Percentiles rank a stretch among this genome's conserved stretches.
Evolutionary conservation across 306 rosid genomes (phyloP).

Genomic region (Ziziphus jujuba): DNA sequence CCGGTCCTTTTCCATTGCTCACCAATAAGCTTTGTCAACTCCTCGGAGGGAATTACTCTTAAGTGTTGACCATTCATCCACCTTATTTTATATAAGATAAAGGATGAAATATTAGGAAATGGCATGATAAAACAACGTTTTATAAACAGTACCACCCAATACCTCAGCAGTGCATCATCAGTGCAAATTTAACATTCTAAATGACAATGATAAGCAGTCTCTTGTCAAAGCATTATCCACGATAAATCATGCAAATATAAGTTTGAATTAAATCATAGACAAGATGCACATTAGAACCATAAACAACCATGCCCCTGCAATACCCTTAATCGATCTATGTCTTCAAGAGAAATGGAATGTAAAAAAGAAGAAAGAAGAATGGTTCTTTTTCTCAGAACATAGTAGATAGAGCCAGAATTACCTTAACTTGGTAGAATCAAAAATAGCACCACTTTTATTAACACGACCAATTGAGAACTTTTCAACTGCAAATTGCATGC

Average conservation of each 20-base stretch:
- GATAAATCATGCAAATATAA: not conserved
- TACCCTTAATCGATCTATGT: not conserved
- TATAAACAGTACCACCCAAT: not conserved
- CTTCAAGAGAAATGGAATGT: not conserved
- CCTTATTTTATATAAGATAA: slow-evolving; percentile 33
- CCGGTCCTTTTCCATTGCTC: slow-evolving; percentile 72
- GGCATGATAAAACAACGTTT: not conserved
- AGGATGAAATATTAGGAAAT: slow-evolving; percentile 10
- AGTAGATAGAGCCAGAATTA: slow-evolving; percentile 18
- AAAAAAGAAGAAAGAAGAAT: slow-evolving; percentile 6
- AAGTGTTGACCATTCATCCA: slow-evolving; percentile 99
- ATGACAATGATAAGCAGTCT: slow-evolving; percentile 12
- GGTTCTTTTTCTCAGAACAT: slow-evolving; percentile 8
- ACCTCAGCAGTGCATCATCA: not conserved
- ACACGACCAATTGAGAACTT: slow-evolving; percentile 82
- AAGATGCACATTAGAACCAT: not conserved
- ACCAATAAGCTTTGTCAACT: slow-evolving; percentile 65
- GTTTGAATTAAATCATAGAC: not conserved
- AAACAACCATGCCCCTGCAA: not conserved
- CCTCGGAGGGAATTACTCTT: slow-evolving; percentile 67
- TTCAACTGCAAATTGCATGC: slow-evolving; percentile 57
- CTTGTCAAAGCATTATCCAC: slow-evolving; percentile 2
- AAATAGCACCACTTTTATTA: slow-evolving; percentile 91
- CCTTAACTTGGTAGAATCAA: slow-evolving; percentile 82
- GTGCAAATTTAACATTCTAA: slow-evolving; percentile 2